Evolutionary conservation across 352 stramenopile species (phyloP).

Genomic region (Globisporangium spinosum): DNA sequence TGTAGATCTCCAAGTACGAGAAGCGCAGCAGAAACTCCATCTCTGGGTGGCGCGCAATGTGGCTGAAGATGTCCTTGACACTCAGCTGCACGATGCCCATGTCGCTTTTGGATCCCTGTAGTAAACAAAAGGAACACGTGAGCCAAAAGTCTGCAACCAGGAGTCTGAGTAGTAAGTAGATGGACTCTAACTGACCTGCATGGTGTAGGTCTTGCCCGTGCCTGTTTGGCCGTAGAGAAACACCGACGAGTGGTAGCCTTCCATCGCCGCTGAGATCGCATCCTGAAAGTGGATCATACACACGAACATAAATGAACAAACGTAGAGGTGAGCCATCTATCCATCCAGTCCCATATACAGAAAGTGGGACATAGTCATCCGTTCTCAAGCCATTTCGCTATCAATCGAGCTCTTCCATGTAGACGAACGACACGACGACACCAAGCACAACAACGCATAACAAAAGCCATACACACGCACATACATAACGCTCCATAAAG

Average conservation of each 20-base stretch:
- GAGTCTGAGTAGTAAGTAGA: too few relatives aligned
- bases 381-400: not conserved
- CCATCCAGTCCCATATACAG: not conserved
- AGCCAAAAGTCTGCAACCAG: not conserved
- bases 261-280: slow-evolving; percentile 61
- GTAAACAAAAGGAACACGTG: not conserved
- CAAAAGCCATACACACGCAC: not conserved
- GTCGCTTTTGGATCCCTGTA: slow-evolving; percentile 36
- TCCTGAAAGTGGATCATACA: slow-evolving; percentile 25
- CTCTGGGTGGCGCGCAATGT: slow-evolving; percentile 55
- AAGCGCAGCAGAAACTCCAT: slow-evolving; percentile 78
- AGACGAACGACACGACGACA: slow-evolving; percentile 5
- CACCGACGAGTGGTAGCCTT: slow-evolving; percentile 84
- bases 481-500: not conserved
- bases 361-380: slow-evolving; percentile 2
- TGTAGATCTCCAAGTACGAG: slow-evolving; percentile 98
- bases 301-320: not conserved
- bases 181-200: slow-evolving; percentile 21
- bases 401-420: not conserved
- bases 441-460: not conserved
- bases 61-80: slow-evolving; percentile 86
- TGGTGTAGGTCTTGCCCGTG: slow-evolving; percentile 84
- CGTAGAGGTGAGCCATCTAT: slow-evolving; percentile 1
- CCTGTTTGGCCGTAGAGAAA: slow-evolving; percentile 92
- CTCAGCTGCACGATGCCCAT: slow-evolving; percentile 83